These are phyloP conservation scores for Draba incana DNA, from an alignment of 345 rosid genomes.

Conservation along the genomic window DNA sequence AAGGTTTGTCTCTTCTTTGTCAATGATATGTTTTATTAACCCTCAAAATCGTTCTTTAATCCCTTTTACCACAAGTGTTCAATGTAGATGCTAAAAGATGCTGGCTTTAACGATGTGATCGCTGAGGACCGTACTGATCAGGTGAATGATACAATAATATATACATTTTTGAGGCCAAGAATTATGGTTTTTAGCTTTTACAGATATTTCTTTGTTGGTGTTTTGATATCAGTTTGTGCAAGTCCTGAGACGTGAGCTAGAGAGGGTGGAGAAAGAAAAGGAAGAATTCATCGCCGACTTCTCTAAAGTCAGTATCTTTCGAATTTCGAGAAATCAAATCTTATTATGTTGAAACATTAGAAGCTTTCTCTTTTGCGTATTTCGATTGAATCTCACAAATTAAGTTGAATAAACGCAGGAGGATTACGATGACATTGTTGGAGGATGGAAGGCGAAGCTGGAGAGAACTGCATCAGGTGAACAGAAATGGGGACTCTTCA, in stretches of 20 bases:
- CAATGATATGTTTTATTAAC: background rate
- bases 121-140: constrained; percentile 94
- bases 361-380: background rate
- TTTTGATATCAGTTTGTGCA: constrained; percentile 57
- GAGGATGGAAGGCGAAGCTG: constrained; percentile 84
- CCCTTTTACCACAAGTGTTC: background rate
- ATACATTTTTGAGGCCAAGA: constrained; percentile 7
- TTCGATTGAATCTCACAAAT: background rate
- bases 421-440: constrained; percentile 77
- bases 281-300: constrained; percentile 74
- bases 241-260: constrained; percentile 72
- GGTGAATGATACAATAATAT: constrained; percentile 44
- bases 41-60: background rate
- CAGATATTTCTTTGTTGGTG: background rate
- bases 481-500: constrained; percentile 83
- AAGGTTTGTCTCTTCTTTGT: constrained; percentile 52
- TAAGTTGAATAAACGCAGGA: constrained; percentile 50
- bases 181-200: constrained; percentile 12
- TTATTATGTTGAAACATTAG: background rate
- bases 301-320: constrained; percentile 61
- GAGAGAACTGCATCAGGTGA: constrained; percentile 66
- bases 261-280: constrained; percentile 67
- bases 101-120: constrained; percentile 74
- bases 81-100: constrained; percentile 76
- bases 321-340: background rate